phyloP scores from a whole-genome alignment of 371 early-diverging fungal species.

The Mortierella polycephala region DNA sequence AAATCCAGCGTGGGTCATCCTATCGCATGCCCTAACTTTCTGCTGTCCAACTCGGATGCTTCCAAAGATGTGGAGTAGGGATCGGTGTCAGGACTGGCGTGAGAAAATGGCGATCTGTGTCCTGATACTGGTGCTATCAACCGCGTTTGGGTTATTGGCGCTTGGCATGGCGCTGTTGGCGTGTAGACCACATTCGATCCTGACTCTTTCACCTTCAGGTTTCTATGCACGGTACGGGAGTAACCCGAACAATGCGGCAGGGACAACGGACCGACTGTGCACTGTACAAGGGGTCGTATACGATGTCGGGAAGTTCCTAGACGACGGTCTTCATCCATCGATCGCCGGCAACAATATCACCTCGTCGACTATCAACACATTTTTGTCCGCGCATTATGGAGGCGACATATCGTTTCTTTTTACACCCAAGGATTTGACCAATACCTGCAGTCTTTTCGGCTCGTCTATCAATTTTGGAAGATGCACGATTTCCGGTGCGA shows the following conservation, averaged over 20 bases:
- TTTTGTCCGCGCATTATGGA: conserved; percentile 37
- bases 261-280: conserved; percentile 13
- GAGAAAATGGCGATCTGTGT: conserved; percentile 85
- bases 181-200: conserved; percentile 31
- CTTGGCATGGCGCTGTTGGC: conserved; percentile 68
- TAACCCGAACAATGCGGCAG: background rate
- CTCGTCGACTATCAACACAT: conserved; percentile 19
- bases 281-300: conserved; percentile 54
- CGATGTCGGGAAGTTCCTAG: conserved; percentile 47
- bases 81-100: conserved; percentile 78
- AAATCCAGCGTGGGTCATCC: conserved; percentile 38
- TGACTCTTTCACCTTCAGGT: conserved; percentile 3
- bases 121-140: conserved; percentile 65
- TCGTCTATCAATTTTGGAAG: conserved; percentile 26
- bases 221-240: conserved; percentile 23
- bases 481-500: conserved; percentile 6
- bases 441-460: conserved; percentile 33
- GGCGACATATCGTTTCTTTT: conserved; percentile 51
- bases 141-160: conserved; percentile 66
- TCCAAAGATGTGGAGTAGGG: conserved; percentile 37
- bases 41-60: conserved; percentile 33
- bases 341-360: conserved; percentile 16
- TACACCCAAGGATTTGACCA: conserved; percentile 17
- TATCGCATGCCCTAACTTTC: conserved; percentile 37
- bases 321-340: conserved; percentile 42